phyloP scores from a whole-genome alignment of 2,329 filamentous ascomycete species.

The Parastagonospora nodorum region DNA sequence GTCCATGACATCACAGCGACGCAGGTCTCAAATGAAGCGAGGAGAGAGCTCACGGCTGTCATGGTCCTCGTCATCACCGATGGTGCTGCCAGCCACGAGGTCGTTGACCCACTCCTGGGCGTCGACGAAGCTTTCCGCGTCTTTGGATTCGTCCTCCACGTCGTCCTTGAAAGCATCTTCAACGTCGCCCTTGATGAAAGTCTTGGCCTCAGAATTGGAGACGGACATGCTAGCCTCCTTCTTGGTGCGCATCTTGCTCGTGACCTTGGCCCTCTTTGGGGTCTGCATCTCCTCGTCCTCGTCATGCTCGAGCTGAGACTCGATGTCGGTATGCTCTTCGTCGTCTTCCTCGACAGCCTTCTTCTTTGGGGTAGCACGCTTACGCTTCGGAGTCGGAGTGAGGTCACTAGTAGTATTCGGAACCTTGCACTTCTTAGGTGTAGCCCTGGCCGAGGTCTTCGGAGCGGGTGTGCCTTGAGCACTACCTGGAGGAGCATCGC shows the following conservation, averaged over 20 bases:
- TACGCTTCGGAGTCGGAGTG: constrained; percentile 23
- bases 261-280: constrained; percentile 9
- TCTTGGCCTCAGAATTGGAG: neutral
- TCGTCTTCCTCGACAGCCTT: neutral
- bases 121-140: constrained; percentile 8
- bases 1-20: too few species aligned
- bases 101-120: constrained; percentile 7
- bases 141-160: neutral
- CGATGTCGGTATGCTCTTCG: neutral
- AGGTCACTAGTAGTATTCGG: neutral
- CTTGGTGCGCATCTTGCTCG: neutral
- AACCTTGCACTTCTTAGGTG: constrained; percentile 7
- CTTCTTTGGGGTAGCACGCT: constrained; percentile 17
- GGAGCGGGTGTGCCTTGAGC: constrained; percentile 1
- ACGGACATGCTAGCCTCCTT: neutral
- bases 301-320: neutral
- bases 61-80: too few species aligned
- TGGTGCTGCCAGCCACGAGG: neutral
- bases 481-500: constrained; percentile 8
- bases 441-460: constrained; percentile 4
- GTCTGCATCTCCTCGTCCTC: neutral
- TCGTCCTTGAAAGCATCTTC: neutral
- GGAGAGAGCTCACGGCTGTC: too few species aligned
- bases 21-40: too few species aligned
- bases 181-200: neutral